Evolutionary conservation across 163 green algal genomes (phyloP).

Genomic region (Coccomyxa subellipsoidea): DNA sequence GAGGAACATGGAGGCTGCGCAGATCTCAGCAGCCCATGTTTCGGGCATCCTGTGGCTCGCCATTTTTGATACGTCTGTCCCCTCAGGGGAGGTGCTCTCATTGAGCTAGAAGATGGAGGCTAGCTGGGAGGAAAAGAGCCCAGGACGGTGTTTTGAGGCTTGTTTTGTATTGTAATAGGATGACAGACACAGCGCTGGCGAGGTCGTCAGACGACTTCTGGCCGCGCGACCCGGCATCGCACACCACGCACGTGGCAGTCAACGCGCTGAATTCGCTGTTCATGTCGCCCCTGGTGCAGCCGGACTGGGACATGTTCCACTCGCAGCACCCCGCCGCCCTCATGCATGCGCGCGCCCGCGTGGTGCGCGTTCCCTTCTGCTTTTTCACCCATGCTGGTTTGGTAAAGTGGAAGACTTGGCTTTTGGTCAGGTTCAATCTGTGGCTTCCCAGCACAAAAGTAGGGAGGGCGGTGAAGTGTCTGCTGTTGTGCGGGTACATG

Average conservation of each 20-base stretch:
- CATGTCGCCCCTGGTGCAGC: constrained; percentile 77
- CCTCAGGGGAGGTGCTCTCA: too few species aligned
- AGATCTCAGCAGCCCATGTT: too few species aligned
- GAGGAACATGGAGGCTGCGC: too few species aligned
- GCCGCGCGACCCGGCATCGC: constrained; percentile 76
- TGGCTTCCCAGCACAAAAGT: background rate
- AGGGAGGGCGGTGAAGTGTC: too few species aligned
- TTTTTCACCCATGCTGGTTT: too few species aligned
- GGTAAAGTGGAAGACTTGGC: background rate
- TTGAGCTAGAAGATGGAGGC: too few species aligned
- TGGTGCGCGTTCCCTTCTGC: constrained; percentile 16
- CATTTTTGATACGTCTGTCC: too few species aligned
- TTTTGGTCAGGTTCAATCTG: background rate
- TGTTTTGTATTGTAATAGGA: constrained; percentile 33
- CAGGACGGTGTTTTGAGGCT: too few species aligned
- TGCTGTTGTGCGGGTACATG: too few species aligned
- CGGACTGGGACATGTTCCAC: constrained; percentile 99
- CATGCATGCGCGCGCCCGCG: constrained; percentile 78
- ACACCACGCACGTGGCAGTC: constrained; percentile 79
- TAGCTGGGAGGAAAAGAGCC: too few species aligned
- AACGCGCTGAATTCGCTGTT: constrained; percentile 95
- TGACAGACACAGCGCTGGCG: constrained; percentile 68
- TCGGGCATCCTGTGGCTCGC: too few species aligned
- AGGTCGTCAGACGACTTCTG: constrained; percentile 95
- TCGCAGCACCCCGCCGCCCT: constrained; percentile 41